Conservation (phyloP, 345 rosid genomes). For the Hevea brasiliensis region DNA sequence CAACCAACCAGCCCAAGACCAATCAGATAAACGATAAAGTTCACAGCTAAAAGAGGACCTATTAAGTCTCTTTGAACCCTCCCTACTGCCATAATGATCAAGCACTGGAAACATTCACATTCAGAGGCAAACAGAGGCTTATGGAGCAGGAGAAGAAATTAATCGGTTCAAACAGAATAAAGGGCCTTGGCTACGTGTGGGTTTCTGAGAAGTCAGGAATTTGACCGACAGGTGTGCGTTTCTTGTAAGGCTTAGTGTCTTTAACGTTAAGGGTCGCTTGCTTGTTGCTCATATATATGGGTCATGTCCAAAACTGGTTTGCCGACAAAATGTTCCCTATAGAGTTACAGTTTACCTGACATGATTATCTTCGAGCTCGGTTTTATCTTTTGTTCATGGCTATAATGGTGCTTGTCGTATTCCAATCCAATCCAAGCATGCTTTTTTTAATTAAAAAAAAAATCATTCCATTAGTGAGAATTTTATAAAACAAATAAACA, state of each 20-base stretch:
- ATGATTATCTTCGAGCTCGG: too few relatives aligned
- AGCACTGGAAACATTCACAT: too few relatives aligned
- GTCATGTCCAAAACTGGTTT: too few relatives aligned
- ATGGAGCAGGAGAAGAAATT: neutral
- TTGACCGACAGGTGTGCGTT: neutral
- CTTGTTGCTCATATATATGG: too few relatives aligned
- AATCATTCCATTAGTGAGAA: too few relatives aligned
- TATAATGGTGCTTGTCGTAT: too few relatives aligned
- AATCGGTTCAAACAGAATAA: neutral
- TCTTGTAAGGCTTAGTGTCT: neutral
- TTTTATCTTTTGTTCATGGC: too few relatives aligned
- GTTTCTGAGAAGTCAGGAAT: neutral
- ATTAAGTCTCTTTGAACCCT: slow-evolving; percentile 22
- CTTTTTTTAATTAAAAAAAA: too few relatives aligned
- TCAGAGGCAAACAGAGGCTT: neutral
- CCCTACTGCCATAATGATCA: slow-evolving; percentile 12
- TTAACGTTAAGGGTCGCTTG: neutral
- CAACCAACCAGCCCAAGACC: slow-evolving; percentile 37
- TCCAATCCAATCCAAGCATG: too few relatives aligned
- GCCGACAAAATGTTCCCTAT: too few relatives aligned
- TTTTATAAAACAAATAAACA: too few relatives aligned
- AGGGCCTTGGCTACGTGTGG: neutral
- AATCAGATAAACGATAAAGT: slow-evolving; percentile 26
- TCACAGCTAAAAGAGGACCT: slow-evolving; percentile 34
- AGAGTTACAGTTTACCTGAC: too few relatives aligned